phyloP scores from a whole-genome alignment of 345 rosid genomes.

The Nasturtium officinale region DNA sequence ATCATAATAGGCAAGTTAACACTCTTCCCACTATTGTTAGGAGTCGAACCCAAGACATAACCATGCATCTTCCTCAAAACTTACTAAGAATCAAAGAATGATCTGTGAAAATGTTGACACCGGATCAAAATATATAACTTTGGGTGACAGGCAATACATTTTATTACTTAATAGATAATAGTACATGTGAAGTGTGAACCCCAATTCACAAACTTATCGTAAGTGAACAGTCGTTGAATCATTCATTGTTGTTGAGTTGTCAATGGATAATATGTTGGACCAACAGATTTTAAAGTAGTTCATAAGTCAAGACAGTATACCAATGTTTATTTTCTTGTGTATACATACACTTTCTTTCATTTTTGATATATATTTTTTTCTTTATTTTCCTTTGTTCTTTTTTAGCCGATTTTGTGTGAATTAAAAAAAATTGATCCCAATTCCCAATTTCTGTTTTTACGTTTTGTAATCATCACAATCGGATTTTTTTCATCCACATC shows the following conservation, averaged over 20 bases:
- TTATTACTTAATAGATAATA: not conserved
- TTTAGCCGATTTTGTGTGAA: not conserved
- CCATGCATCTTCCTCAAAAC: no score
- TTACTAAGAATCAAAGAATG: not conserved
- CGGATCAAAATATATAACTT: not conserved
- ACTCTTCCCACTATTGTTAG: no score
- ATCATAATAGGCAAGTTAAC: not conserved
- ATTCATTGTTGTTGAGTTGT: slow-evolving; percentile 5
- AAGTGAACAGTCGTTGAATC: slow-evolving; percentile 26
- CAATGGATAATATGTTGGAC: not conserved
- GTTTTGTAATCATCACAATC: not conserved
- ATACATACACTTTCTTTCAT: not conserved
- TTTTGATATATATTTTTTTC: no score
- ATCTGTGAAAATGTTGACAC: not conserved
- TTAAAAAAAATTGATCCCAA: no score
- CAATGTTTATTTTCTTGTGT: no score
- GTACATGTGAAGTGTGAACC: slow-evolving; percentile 2
- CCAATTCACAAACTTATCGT: slow-evolving; percentile 4
- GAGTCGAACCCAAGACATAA: not conserved
- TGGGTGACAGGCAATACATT: not conserved
- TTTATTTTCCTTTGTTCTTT: not conserved
- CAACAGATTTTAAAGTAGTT: not conserved
- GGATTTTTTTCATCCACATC: not conserved
- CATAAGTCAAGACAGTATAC: not conserved
- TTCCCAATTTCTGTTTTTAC: no score